Evolutionary conservation across 1,284 basidiomycete species (phyloP).

Genomic region (Cutaneotrichosporon cavernicola): DNA sequence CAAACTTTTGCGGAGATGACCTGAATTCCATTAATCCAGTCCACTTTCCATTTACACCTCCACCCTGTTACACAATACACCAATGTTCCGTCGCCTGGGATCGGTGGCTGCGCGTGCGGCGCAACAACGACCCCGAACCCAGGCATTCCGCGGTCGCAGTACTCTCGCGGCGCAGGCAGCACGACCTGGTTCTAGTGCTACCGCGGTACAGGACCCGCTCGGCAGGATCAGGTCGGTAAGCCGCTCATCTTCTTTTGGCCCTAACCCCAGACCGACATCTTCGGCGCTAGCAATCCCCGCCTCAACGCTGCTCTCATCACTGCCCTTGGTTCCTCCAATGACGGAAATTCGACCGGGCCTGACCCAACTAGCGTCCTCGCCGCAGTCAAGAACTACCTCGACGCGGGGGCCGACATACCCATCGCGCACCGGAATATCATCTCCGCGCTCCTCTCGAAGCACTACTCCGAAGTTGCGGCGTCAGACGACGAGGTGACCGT

Average conservation of each 20-base stretch:
- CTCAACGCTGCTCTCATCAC: slow-evolving; percentile 17
- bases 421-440: slow-evolving; percentile 9
- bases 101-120: slow-evolving; percentile 4
- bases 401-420: neutral
- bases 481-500: slow-evolving; percentile 5
- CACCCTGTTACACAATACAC: neutral
- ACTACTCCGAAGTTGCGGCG: slow-evolving; percentile 12
- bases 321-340: slow-evolving; percentile 14
- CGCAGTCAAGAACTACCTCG: slow-evolving; percentile 10
- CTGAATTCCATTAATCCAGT: neutral
- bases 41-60: neutral
- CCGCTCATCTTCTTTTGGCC: neutral
- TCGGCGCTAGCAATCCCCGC: slow-evolving; percentile 11
- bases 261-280: slow-evolving; percentile 15
- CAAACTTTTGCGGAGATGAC: slow-evolving; percentile 14
- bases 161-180: neutral
- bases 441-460: slow-evolving; percentile 10
- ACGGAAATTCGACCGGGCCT: neutral
- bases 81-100: slow-evolving; percentile 10
- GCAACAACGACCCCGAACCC: neutral
- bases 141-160: neutral
- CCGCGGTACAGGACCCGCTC: neutral
- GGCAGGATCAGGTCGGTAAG: slow-evolving; percentile 2
- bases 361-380: slow-evolving; percentile 3
- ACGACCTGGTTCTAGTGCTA: neutral